These are phyloP conservation scores for Aspergillus quadrilineatus DNA, from an alignment of 2,329 filamentous ascomycete genomes.

Conservation along the genomic window DNA sequence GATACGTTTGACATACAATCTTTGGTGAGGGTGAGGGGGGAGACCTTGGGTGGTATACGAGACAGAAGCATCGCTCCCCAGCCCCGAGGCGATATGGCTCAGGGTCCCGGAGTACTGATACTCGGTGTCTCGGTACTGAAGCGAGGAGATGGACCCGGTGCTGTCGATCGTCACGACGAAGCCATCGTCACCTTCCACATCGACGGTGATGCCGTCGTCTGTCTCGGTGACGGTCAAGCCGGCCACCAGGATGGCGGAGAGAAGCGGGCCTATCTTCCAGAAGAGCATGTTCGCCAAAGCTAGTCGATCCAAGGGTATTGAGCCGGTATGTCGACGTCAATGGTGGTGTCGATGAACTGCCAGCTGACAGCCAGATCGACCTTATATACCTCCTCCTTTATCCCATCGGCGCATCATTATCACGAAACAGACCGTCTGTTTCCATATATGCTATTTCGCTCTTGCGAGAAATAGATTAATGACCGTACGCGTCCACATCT, in stretches of 20 bases:
- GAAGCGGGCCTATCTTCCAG: neutral
- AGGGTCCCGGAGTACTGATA: neutral
- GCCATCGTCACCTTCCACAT: conserved; percentile 4
- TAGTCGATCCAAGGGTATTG: no score
- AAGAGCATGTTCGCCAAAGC: neutral
- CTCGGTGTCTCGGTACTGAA: neutral
- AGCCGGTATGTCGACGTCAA: no score
- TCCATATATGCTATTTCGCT: neutral
- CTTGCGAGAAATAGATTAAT: neutral
- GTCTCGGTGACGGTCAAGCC: conserved; percentile 2
- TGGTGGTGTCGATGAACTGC: no score
- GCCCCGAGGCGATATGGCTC: conserved; percentile 1
- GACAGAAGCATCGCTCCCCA: neutral
- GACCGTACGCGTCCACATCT: neutral
- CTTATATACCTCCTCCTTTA: neutral
- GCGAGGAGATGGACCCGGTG: neutral
- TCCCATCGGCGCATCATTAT: neutral
- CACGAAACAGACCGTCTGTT: neutral
- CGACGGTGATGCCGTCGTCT: conserved; percentile 1
- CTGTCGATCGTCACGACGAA: conserved; percentile 2
- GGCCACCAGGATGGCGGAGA: neutral
- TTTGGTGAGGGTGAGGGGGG: neutral
- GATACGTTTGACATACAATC: neutral
- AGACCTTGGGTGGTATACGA: neutral
- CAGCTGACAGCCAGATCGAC: neutral